A percentile compares a stretch with the other conserved stretches of the same genome.
These are phyloP conservation scores for Aspergillus campestris DNA, from an alignment of 495 filamentous ascomycete species.

Conservation along the genomic window DNA sequence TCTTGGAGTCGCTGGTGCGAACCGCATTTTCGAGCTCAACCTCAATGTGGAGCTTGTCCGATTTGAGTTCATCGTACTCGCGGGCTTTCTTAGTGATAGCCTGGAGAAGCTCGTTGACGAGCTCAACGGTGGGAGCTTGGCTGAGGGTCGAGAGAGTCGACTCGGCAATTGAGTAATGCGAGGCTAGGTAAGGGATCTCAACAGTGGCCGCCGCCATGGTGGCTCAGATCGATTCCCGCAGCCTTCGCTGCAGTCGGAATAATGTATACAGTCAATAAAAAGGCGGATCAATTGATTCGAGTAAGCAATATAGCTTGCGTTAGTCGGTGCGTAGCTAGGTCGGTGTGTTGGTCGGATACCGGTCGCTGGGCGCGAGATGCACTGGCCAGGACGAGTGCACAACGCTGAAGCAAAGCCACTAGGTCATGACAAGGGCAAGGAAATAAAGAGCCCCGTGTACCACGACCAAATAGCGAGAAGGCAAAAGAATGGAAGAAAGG, in stretches of 20 bases:
- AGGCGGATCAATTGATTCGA: neutral
- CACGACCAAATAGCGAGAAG: neutral
- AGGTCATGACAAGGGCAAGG: slow-evolving; percentile 9
- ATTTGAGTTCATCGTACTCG: slow-evolving; percentile 67
- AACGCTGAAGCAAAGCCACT: neutral
- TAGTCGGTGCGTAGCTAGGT: neutral
- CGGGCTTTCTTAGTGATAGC: slow-evolving; percentile 64
- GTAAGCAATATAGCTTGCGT: too few relatives aligned
- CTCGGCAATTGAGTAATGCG: slow-evolving; percentile 66
- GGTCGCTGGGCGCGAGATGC: slow-evolving; percentile 2
- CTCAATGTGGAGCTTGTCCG: slow-evolving; percentile 75
- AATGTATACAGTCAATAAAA: too few relatives aligned
- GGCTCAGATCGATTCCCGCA: slow-evolving; percentile 4
- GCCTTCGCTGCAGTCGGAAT: too few relatives aligned
- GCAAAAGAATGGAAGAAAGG: neutral
- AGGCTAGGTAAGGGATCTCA: slow-evolving; percentile 66
- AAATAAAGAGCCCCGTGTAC: neutral
- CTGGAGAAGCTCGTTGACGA: slow-evolving; percentile 61
- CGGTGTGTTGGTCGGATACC: neutral
- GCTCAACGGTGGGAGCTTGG: slow-evolving; percentile 66
- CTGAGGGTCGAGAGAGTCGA: slow-evolving; percentile 54
- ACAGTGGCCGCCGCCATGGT: slow-evolving; percentile 69
- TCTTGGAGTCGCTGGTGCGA: slow-evolving; percentile 68
- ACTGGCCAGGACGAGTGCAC: slow-evolving; percentile 8
- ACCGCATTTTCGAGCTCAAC: slow-evolving; percentile 92